Base-by-base conservation (phyloP, 1,139 yeast species). In the Protomyces inouyei region DNA sequence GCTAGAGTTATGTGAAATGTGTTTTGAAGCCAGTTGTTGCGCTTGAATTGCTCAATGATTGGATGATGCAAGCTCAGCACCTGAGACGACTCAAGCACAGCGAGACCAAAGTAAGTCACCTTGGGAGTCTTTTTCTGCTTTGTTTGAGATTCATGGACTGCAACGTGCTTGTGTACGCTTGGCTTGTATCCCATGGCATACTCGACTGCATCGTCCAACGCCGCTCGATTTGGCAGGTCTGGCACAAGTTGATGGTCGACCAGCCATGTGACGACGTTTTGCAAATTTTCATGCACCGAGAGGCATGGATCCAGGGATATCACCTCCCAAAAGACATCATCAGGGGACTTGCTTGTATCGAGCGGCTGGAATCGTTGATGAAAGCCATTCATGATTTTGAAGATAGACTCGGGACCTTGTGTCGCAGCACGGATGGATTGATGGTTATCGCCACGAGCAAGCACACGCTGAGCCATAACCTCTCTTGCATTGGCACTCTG, bases 371-470 rank as follows among this genome's bases (percentile, higher is more conserved):
- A 90, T 65, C 96, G 76, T 2, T 78, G 77, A 52, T 89, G 78
- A 70, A 92, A 92, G 0, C 93, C 92, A 54, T 78, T 76, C 88
- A 92, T 84, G 38, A 93, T 85, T 14, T 79, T 82, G 23, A 78
- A 74, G 0, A 88, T 85, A 56, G 80, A 77, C 12, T 75, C 74
- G 1, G 75, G 74, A 5, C 82, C 82, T 67, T 83, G 81, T 0
- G 79, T 72, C 0, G 74, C 74, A 2, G 80, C 80, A 69, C 86
- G 85, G 57, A 95, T 88, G 0, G 95, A 83, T 73, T 91, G 97
- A 73, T 95, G 99, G 70, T 89, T 87, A 72, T 90, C 95, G 0
- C 97, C 98, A 70, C 99, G 80, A 0, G 72, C 72, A 4, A 79
- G 65, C 0, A 93, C 86, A 68, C 98, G 79, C 0, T 78, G 73